Conservation (phyloP, 192 early-diverging fungal genomes). For the Coemansia sp. region DNA sequence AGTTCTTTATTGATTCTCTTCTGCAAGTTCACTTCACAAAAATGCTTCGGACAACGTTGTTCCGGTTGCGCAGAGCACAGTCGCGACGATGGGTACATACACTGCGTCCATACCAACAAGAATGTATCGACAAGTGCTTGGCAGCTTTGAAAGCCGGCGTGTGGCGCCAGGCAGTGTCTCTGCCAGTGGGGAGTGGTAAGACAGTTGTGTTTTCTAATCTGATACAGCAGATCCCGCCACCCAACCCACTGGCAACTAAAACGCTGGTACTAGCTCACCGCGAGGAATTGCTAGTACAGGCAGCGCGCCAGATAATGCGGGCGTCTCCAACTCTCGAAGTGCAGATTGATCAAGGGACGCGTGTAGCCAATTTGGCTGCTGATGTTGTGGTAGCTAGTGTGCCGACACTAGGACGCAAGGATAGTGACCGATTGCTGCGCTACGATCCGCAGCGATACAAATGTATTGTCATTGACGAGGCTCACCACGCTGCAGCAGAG, state of each 20-base stretch:
- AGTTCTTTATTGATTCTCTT: too few species aligned
- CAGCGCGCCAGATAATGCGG: conserved; percentile 63
- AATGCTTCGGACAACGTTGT: too few species aligned
- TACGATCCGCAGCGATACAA: conserved; percentile 82
- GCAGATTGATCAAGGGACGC: conserved; percentile 65
- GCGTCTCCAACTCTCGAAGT: conserved; percentile 62
- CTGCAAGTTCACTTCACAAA: too few species aligned
- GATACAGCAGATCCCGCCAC: conserved; percentile 64
- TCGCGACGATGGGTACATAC: conserved; percentile 18
- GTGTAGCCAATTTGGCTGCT: conserved; percentile 58
- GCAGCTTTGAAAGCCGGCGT: conserved; percentile 56
- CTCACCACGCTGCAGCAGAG: conserved; percentile 85
- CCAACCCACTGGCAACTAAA: conserved; percentile 66
- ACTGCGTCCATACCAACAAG: conserved; percentile 80
- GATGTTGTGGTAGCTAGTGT: conserved; percentile 81
- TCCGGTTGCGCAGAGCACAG: too few species aligned
- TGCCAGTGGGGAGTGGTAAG: conserved; percentile 86
- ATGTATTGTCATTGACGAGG: conserved; percentile 88
- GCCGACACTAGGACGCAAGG: conserved; percentile 61
- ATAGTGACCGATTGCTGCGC: conserved; percentile 55
- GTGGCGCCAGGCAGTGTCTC: conserved; percentile 73
- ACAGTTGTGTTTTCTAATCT: conserved; percentile 87
- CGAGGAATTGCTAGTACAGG: conserved; percentile 83
- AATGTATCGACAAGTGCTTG: conserved; percentile 76
- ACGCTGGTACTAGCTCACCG: conserved; percentile 85